A percentile compares a stretch with the other conserved stretches of the same genome.
These are phyloP conservation scores for Rhynchosporium secalis DNA, from an alignment of 2,329 filamentous ascomycete genomes.

Conservation along the genomic window DNA sequence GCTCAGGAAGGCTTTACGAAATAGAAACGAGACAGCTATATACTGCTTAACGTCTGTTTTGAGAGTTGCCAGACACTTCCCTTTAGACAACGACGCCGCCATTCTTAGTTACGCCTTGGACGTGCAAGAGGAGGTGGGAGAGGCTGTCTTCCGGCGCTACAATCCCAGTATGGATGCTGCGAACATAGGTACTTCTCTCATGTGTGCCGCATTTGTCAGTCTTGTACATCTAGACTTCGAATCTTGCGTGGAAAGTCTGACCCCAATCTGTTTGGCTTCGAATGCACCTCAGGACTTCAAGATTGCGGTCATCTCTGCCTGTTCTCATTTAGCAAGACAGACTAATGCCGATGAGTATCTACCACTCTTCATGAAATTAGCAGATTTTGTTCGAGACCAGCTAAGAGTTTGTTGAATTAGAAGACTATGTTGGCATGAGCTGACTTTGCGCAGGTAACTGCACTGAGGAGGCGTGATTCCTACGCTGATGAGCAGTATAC, in stretches of 20 bases:
- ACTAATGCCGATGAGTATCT: slow-evolving; percentile 51
- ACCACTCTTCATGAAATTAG: slow-evolving; percentile 55
- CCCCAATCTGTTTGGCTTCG: slow-evolving; percentile 57
- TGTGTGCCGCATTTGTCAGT: slow-evolving; percentile 67
- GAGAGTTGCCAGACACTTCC: slow-evolving; percentile 63
- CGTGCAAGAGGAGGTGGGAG: slow-evolving; percentile 67
- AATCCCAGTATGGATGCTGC: slow-evolving; percentile 49
- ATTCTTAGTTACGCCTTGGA: slow-evolving; percentile 66
- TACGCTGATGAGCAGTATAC: slow-evolving; percentile 43
- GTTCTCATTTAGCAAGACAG: slow-evolving; percentile 60
- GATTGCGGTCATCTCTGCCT: slow-evolving; percentile 61
- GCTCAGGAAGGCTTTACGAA: slow-evolving; percentile 61
- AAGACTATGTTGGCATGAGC: slow-evolving; percentile 11
- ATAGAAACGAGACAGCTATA: slow-evolving; percentile 66
- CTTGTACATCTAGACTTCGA: slow-evolving; percentile 63
- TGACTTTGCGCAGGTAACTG: slow-evolving; percentile 30
- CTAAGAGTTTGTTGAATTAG: slow-evolving; percentile 50
- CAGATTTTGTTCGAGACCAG: slow-evolving; percentile 57
- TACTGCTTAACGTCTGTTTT: slow-evolving; percentile 64
- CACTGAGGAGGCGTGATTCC: slow-evolving; percentile 32
- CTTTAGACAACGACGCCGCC: slow-evolving; percentile 58
- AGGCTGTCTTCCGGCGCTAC: slow-evolving; percentile 61
- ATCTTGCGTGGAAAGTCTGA: slow-evolving; percentile 56
- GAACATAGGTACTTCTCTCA: slow-evolving; percentile 61
- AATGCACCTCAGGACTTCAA: slow-evolving; percentile 60